Evolutionary conservation across 2,329 filamentous ascomycete species (phyloP).

Genomic region (Venturia carpophila): DNA sequence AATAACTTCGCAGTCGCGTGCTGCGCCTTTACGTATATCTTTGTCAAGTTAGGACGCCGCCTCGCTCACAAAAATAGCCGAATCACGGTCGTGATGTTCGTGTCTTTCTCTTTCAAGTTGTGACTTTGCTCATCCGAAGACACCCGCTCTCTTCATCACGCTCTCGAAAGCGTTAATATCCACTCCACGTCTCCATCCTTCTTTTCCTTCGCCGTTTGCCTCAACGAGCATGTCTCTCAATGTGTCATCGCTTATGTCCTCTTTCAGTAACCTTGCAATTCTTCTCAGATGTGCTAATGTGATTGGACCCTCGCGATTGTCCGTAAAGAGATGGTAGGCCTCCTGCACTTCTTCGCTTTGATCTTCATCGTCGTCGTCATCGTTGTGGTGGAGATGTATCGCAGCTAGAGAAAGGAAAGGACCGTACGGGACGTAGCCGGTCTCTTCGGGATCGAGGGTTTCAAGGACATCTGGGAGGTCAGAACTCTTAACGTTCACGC

Average conservation of each 20-base stretch:
- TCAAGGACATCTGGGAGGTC: conserved; percentile 72
- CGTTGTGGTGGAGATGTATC: conserved; percentile 49
- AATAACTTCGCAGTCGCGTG: too few relatives aligned
- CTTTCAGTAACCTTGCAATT: conserved; percentile 73
- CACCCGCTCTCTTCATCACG: conserved; percentile 20
- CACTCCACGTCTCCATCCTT: conserved; percentile 18
- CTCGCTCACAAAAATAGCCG: not conserved
- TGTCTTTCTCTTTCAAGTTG: not conserved
- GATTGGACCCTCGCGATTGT: conserved; percentile 55
- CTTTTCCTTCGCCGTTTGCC: conserved; percentile 67
- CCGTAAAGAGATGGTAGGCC: conserved; percentile 75
- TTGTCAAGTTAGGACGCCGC: not conserved
- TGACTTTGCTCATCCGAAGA: conserved; percentile 18
- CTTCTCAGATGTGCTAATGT: conserved; percentile 69
- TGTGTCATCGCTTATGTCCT: conserved; percentile 74
- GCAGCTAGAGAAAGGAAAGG: conserved; percentile 84
- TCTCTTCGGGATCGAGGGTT: conserved; percentile 73
- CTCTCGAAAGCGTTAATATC: conserved; percentile 18
- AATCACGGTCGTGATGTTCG: not conserved
- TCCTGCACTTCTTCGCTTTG: conserved; percentile 54
- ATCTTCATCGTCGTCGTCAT: conserved; percentile 36
- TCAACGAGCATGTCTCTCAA: conserved; percentile 91
- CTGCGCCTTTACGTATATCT: not conserved
- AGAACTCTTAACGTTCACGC: conserved; percentile 55
- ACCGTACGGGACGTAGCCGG: conserved; percentile 69